These are phyloP conservation scores for Gossypium bickii DNA, from an alignment of 345 rosid species.

Conservation along the genomic window DNA sequence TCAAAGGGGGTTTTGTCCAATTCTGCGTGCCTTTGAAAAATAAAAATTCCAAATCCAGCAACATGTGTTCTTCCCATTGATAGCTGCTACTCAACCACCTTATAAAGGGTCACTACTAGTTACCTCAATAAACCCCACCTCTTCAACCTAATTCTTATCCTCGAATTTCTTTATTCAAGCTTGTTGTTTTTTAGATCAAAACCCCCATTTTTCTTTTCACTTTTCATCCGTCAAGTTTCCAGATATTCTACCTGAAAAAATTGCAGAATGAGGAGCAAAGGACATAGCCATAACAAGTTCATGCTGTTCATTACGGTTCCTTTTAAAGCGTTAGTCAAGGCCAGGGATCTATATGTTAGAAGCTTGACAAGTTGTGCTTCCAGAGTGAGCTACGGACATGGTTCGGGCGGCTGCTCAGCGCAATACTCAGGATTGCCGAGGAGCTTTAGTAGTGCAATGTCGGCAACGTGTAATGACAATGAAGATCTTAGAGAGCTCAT, in stretches of 20 bases:
- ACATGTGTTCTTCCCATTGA: background rate
- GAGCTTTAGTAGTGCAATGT: slow-evolving; percentile 46
- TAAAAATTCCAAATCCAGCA: background rate
- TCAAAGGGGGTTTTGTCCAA: slow-evolving; percentile 5
- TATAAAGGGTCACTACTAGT: background rate
- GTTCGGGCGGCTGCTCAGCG: background rate
- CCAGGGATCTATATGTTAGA: slow-evolving; percentile 51
- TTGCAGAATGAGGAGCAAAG: slow-evolving; percentile 28
- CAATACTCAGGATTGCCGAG: slow-evolving; percentile 32
- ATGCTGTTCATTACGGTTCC: slow-evolving; percentile 35
- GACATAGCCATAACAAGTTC: slow-evolving; percentile 34
- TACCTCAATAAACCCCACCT: background rate
- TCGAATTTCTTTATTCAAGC: background rate
- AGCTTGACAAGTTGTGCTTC: slow-evolving; percentile 40
- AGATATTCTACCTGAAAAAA: background rate
- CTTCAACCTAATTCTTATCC: background rate
- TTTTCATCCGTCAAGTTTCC: background rate
- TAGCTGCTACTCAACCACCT: slow-evolving; percentile 9
- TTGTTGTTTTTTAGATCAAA: background rate
- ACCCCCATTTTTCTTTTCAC: background rate
- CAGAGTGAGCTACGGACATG: slow-evolving; percentile 16
- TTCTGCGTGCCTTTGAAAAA: slow-evolving; percentile 11
- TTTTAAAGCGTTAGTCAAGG: slow-evolving; percentile 36
- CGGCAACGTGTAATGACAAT: slow-evolving; percentile 16
- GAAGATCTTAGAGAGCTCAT: slow-evolving; percentile 51